Base-by-base conservation (phyloP, 805 yeast genomes). In the Debaryomyces castellii region DNA sequence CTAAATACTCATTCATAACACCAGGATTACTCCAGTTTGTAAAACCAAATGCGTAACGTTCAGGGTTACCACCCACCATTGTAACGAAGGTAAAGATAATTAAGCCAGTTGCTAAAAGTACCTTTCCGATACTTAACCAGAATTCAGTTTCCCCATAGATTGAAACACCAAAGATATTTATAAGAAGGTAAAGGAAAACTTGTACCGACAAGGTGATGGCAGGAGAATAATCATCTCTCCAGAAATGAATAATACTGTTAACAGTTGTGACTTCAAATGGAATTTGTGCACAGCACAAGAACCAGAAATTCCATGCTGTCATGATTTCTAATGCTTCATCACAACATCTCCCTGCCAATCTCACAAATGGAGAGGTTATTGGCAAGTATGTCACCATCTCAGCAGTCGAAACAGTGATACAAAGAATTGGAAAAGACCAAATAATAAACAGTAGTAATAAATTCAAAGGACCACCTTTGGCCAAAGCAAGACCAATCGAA, bases 31-130 rank as follows among this genome's bases (percentile, higher is more conserved):
- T 60, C 76, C 73, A 75, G 52, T 73, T 63, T 40, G 74, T 58
- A 61, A 78, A 78, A 1, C 83, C 83, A 55, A 71, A 78, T 4
- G 69, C 77, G 50, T 77, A 78, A 38, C 78, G 81, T 34, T 71
- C 62, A 1, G 96, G 96, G 60, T 88, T 89, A 22, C 96, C 96
- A 24, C 96, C 96, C 30, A 85, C 80, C 95, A 88, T 89, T 5
- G 90, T 82, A 44, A 87, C 61, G 54, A 89, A 84, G 1, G 94
- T 87, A 63, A 85, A 89, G 22, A 85, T 56, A 48, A 89, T 76
- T 39, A 89, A 70, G 2, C 94, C 96, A n/a, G 83, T 60, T 11
- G 91, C 89, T 40, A 89, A 70, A 4, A 87, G 51, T 45, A 89
- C 79, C 58, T 89, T 89, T 40, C 87, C 85, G 23, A 87, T 57